A percentile compares a stretch with the other conserved stretches of the same genome.
phyloP scores from a whole-genome alignment of 169 alveolate species.

The Pseudocohnilembus persalinus region DNA sequence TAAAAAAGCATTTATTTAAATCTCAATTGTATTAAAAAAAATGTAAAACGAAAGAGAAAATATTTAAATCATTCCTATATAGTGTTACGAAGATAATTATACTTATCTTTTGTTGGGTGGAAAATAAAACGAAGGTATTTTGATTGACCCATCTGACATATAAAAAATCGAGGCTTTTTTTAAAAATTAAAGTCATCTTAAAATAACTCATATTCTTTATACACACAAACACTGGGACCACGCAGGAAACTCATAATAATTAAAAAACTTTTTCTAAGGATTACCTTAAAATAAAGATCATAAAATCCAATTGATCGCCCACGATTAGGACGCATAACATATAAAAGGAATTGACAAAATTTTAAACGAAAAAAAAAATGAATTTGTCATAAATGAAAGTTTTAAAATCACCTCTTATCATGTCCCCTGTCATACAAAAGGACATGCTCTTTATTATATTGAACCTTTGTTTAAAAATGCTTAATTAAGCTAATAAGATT shows the following conservation, averaged over 20 bases:
- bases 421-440: constrained; percentile 96
- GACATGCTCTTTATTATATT: constrained; percentile 88
- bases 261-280: constrained; percentile 75
- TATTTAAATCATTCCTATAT: neutral
- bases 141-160: constrained; percentile 44
- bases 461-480: constrained; percentile 8
- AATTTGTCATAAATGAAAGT: constrained; percentile 32
- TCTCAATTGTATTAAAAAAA: too few species aligned
- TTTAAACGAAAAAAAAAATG: neutral
- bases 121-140: neutral
- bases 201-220: constrained; percentile 27
- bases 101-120: neutral
- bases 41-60: too few species aligned
- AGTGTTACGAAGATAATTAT: neutral
- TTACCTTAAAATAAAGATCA: constrained; percentile 32
- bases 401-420: constrained; percentile 76
- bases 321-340: neutral
- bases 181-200: neutral
- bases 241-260: constrained; percentile 85
- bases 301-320: neutral
- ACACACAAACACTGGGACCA: constrained; percentile 90
- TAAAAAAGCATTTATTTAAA: too few species aligned
- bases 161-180: constrained; percentile 11
- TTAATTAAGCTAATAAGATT: constrained; percentile 41
- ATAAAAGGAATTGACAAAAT: constrained; percentile 2